Conservation (phyloP, 257 asterid genomes). For the Solanum chmielewskii region DNA sequence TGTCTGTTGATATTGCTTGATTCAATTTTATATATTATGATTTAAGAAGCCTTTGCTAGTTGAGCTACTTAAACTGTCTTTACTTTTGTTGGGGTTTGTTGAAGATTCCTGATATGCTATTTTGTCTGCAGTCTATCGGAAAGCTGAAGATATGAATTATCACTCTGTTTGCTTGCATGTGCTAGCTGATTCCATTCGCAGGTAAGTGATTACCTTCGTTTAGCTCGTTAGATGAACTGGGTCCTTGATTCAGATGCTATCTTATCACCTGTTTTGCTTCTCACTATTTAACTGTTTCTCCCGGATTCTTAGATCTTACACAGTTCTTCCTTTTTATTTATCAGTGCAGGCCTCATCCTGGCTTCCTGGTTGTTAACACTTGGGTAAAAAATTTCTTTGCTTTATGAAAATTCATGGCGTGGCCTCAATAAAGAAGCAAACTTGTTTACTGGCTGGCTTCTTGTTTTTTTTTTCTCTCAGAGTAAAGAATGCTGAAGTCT, state of each 20-base stretch:
- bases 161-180: slow-evolving; percentile 95
- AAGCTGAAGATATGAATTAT: slow-evolving; percentile 93
- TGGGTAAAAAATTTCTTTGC: slow-evolving; percentile 50
- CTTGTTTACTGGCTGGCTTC: neutral
- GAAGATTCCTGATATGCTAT: neutral
- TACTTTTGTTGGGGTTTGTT: neutral
- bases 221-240: neutral
- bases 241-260: neutral
- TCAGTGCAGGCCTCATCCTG: slow-evolving; percentile 93
- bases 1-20: neutral
- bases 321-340: slow-evolving; percentile 19
- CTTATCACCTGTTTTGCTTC: neutral
- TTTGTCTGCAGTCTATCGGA: slow-evolving; percentile 62
- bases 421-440: neutral
- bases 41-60: neutral
- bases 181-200: slow-evolving; percentile 91
- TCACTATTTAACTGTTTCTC: neutral
- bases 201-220: slow-evolving; percentile 27
- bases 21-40: neutral
- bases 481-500: slow-evolving; percentile 87
- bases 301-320: slow-evolving; percentile 13
- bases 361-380: slow-evolving; percentile 96
- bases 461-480: slow-evolving; percentile 14
- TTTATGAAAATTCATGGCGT: neutral
- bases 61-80: neutral